Percentiles rank a stretch among this genome's conserved stretches.
These are phyloP conservation scores for Piper longum DNA, from an alignment of 164 flowering plant species.

Conservation along the genomic window DNA sequence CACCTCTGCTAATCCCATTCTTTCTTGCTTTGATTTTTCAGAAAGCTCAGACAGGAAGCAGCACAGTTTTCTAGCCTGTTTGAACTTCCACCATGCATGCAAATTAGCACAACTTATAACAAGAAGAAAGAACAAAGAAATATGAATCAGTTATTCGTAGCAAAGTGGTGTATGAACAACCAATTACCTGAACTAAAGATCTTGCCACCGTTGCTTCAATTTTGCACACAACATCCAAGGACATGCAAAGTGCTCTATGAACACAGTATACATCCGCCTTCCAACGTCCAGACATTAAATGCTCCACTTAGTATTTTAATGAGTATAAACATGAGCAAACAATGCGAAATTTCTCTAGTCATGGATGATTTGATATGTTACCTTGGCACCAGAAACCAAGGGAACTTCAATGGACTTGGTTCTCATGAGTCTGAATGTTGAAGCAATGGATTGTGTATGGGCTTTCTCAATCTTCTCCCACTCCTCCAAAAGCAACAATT, in stretches of 20 bases:
- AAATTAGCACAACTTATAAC: not conserved
- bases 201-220: constrained; percentile 20
- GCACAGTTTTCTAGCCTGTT: constrained; percentile 24
- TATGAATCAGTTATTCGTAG: too few relatives aligned
- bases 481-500: constrained; percentile 30
- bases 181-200: constrained; percentile 26
- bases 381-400: constrained; percentile 41
- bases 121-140: too few relatives aligned
- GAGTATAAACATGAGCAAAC: too few relatives aligned
- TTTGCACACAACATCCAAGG: constrained; percentile 26
- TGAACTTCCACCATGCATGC: not conserved
- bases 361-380: constrained; percentile 4
- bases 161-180: not conserved
- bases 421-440: constrained; percentile 21
- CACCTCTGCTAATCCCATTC: constrained; percentile 24
- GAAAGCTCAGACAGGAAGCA: constrained; percentile 26
- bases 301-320: not conserved
- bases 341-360: too few relatives aligned
- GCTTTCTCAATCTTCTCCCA: constrained; percentile 45
- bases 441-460: constrained; percentile 42
- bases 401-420: constrained; percentile 31
- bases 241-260: constrained; percentile 22
- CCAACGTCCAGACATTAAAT: not conserved
- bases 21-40: constrained; percentile 20
- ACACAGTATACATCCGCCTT: constrained; percentile 30